These are phyloP conservation scores for Rhizopogon vinicolor DNA, from an alignment of 768 basidiomycete species.

Conservation along the genomic window DNA sequence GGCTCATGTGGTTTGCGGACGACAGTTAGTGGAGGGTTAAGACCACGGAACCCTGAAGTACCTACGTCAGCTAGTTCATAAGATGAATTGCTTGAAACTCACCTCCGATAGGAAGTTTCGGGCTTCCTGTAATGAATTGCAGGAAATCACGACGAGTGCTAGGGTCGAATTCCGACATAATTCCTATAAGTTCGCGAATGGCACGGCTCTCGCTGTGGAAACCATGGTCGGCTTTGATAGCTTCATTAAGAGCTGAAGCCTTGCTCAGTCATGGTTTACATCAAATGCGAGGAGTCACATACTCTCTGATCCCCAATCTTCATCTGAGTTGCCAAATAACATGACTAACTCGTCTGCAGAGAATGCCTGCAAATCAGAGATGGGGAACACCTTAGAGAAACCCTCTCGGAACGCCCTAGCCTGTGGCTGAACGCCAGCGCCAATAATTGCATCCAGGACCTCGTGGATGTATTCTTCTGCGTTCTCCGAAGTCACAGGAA, in stretches of 20 bases:
- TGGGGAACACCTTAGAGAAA: slow-evolving; percentile 94
- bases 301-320: slow-evolving; percentile 96
- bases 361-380: slow-evolving; percentile 86
- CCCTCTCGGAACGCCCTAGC: slow-evolving; percentile 91
- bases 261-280: slow-evolving; percentile 1
- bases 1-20: slow-evolving; percentile 96
- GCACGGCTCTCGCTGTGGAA: slow-evolving; percentile 94
- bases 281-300: slow-evolving; percentile 25
- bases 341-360: slow-evolving; percentile 93
- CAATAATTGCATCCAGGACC: slow-evolving; percentile 85
- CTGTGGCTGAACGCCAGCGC: slow-evolving; percentile 72
- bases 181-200: slow-evolving; percentile 81
- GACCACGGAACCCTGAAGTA: slow-evolving; percentile 79
- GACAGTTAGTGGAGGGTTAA: slow-evolving; percentile 92
- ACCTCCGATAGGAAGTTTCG: slow-evolving; percentile 96
- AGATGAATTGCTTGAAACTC: slow-evolving; percentile 20
- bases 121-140: slow-evolving; percentile 97
- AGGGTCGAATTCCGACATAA: slow-evolving; percentile 78
- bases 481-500: slow-evolving; percentile 81
- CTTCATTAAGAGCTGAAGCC: slow-evolving; percentile 72
- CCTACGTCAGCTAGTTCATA: not conserved
- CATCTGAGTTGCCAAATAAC: slow-evolving; percentile 95
- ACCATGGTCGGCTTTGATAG: slow-evolving; percentile 95
- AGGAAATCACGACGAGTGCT: slow-evolving; percentile 80
- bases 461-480: slow-evolving; percentile 85